phyloP scores from a whole-genome alignment of 352 stramenopile genomes.

The Phytophthora uliginosa region DNA sequence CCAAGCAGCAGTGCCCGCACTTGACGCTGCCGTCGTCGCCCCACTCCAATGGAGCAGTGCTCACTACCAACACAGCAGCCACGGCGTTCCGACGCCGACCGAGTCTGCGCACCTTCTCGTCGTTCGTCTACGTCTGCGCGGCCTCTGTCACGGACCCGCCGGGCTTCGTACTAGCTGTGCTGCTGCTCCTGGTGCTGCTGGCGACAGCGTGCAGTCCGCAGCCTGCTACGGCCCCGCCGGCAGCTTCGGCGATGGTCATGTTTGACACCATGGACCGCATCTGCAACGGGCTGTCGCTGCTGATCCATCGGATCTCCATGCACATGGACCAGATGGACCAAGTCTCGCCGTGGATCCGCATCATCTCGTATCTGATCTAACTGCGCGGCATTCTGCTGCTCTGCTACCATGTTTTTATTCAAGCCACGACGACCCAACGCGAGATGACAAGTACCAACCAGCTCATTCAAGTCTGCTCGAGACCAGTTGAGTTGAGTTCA shows the following conservation, averaged over 20 bases:
- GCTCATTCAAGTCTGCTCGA: background rate
- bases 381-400: background rate
- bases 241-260: constrained; percentile 49
- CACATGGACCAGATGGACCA: constrained; percentile 68
- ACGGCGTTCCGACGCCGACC: constrained; percentile 43
- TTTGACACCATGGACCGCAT: constrained; percentile 66
- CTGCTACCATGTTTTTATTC: constrained; percentile 24
- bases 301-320: constrained; percentile 75
- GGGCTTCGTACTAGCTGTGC: constrained; percentile 77
- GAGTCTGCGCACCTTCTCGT: constrained; percentile 72
- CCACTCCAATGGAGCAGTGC: constrained; percentile 3
- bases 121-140: constrained; percentile 77
- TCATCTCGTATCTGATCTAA: constrained; percentile 70
- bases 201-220: constrained; percentile 72
- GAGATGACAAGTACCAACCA: background rate
- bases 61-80: constrained; percentile 37
- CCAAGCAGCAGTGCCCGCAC: constrained; percentile 55
- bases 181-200: constrained; percentile 71
- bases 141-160: constrained; percentile 77
- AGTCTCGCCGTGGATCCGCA: constrained; percentile 61
- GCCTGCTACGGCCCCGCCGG: constrained; percentile 46
- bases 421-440: constrained; percentile 8
- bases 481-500: constrained; percentile 9
- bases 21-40: constrained; percentile 32
- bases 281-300: constrained; percentile 68